phyloP scores from a whole-genome alignment of 306 rosid genomes.

The Prunus davidiana region DNA sequence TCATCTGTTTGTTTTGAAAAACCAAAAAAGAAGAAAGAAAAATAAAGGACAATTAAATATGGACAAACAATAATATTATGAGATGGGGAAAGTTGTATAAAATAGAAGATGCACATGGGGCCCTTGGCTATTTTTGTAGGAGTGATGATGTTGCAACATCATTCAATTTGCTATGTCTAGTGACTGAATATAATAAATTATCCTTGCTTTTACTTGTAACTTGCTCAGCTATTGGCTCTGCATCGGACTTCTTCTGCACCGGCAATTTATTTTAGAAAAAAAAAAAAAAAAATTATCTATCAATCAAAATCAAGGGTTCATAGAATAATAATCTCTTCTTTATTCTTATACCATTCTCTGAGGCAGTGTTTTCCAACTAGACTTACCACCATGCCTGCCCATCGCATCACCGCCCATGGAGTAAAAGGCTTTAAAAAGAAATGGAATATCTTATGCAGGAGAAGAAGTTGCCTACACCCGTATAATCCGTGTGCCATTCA shows the following conservation, averaged over 20 bases:
- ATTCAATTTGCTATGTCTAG: neutral
- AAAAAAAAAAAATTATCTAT: neutral
- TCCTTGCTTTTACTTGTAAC: neutral
- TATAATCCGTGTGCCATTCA: no score
- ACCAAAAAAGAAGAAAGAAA: neutral
- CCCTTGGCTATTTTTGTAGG: neutral
- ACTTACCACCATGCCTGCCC: constrained; percentile 4
- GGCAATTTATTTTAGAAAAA: neutral
- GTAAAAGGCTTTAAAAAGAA: neutral
- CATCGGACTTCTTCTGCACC: neutral
- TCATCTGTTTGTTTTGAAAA: no score
- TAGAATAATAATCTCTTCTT: neutral
- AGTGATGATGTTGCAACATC: neutral
- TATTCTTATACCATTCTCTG: neutral
- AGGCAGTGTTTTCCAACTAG: neutral
- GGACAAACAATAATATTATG: neutral
- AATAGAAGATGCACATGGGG: neutral
- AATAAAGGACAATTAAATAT: neutral
- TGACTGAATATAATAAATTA: neutral
- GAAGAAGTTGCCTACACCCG: no score
- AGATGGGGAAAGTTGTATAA: neutral
- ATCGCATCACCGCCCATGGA: neutral
- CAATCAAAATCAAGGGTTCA: constrained; percentile 11
- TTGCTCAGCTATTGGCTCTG: neutral
- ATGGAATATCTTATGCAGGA: no score